These are phyloP conservation scores for Emergomyces pasteurianus DNA, from an alignment of 2,329 filamentous ascomycete species.

Conservation along the genomic window DNA sequence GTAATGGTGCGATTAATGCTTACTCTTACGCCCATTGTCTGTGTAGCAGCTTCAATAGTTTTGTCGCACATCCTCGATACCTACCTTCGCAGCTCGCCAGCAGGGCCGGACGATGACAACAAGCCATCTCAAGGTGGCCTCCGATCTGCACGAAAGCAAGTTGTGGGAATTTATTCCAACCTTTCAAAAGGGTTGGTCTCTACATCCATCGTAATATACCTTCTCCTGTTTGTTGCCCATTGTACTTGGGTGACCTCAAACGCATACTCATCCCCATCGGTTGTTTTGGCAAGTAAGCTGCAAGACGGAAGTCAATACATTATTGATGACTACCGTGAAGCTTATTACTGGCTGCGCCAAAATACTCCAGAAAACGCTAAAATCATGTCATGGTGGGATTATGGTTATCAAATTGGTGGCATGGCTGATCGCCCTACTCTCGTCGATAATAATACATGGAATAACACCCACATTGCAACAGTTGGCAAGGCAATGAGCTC, in stretches of 20 bases:
- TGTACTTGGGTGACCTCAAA: constrained; percentile 99
- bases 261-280: constrained; percentile 94
- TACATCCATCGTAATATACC: constrained; percentile 60
- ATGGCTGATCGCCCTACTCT: constrained; percentile 97
- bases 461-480: constrained; percentile 98
- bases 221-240: constrained; percentile 88
- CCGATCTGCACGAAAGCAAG: constrained; percentile 57
- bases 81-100: constrained; percentile 59
- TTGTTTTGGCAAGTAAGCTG: constrained; percentile 82
- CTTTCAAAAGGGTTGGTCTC: constrained; percentile 72
- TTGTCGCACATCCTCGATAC: constrained; percentile 79
- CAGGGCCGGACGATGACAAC: constrained; percentile 27
- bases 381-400: constrained; percentile 99
- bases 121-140: constrained; percentile 37
- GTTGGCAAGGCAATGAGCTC: constrained; percentile 99
- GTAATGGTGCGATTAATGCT: constrained; percentile 99
- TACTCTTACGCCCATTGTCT: constrained; percentile 90
- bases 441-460: constrained; percentile 99
- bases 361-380: constrained; percentile 93
- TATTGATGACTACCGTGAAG: constrained; percentile 98
- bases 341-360: constrained; percentile 97
- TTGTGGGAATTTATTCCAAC: constrained; percentile 71
- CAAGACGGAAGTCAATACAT: constrained; percentile 96
- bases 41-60: constrained; percentile 81
- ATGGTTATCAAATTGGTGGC: constrained; percentile 97